Conservation (phyloP, 345 rosid species). For the Balakata baccata region DNA sequence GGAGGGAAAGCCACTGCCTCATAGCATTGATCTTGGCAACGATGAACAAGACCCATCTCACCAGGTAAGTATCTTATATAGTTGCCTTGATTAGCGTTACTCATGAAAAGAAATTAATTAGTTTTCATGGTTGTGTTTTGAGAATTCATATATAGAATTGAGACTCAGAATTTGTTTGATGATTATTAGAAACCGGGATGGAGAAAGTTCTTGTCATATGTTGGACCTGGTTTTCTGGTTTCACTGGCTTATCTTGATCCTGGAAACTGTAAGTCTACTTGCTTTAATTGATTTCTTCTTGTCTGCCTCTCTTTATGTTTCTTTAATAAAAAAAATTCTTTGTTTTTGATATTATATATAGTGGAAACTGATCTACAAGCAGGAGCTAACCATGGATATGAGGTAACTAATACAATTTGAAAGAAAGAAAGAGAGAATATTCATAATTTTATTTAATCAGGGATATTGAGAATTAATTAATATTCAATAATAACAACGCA, state of each 20-base stretch:
- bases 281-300: too few relatives aligned
- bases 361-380: slow-evolving; percentile 80
- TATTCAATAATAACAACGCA: background rate
- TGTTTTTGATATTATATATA: slow-evolving; percentile 16
- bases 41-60: background rate
- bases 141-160: too few relatives aligned
- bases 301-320: too few relatives aligned
- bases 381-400: slow-evolving; percentile 51
- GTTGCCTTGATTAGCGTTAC: background rate
- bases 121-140: too few relatives aligned
- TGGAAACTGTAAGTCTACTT: slow-evolving; percentile 39
- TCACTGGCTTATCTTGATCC: slow-evolving; percentile 67
- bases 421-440: background rate
- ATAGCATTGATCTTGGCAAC: background rate
- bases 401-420: slow-evolving; percentile 32
- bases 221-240: slow-evolving; percentile 63
- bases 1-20: slow-evolving; percentile 19
- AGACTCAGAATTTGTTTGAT: background rate
- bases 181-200: slow-evolving; percentile 48
- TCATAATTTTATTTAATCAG: too few relatives aligned
- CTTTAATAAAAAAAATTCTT: too few relatives aligned
- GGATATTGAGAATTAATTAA: too few relatives aligned
- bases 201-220: slow-evolving; percentile 45
- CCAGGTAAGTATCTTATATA: slow-evolving; percentile 1
- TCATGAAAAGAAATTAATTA: background rate